phyloP scores from a whole-genome alignment of 2,329 filamentous ascomycete genomes.

The Diaporthe batatas region DNA sequence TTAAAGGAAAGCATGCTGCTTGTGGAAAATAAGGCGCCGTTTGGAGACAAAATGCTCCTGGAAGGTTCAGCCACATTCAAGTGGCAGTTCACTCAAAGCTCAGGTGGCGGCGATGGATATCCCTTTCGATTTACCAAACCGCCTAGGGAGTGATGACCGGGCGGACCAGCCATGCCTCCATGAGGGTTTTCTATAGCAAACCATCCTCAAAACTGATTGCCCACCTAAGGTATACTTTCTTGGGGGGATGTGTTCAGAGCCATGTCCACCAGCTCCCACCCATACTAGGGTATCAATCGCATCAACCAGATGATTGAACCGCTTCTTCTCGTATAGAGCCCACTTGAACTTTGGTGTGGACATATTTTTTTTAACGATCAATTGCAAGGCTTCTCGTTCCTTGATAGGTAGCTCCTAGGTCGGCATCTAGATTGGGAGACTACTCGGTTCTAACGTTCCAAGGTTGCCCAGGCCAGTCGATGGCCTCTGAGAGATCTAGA shows the following conservation, averaged over 20 bases:
- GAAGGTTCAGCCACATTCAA: too few relatives aligned
- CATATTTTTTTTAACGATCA: background rate
- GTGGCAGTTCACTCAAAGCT: too few relatives aligned
- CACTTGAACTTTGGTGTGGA: background rate
- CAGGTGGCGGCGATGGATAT: too few relatives aligned
- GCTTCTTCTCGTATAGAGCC: background rate
- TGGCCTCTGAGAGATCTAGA: background rate
- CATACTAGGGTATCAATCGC: background rate
- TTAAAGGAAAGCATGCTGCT: too few relatives aligned
- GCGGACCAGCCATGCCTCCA: background rate
- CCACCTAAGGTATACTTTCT: background rate
- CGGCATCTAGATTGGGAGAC: background rate
- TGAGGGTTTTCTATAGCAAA: too few relatives aligned
- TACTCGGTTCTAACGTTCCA: too few relatives aligned
- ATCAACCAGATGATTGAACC: background rate
- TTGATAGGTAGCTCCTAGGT: background rate
- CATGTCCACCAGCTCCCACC: background rate
- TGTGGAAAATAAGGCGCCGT: too few relatives aligned
- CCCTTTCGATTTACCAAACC: too few relatives aligned
- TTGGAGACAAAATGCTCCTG: too few relatives aligned
- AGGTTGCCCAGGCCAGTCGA: background rate
- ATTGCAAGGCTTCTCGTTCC: background rate
- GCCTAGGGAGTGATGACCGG: too few relatives aligned
- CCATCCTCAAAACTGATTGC: background rate
- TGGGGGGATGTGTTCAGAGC: background rate